phyloP scores from a whole-genome alignment of 306 rosid genomes.

The Acacia crassicarpa region DNA sequence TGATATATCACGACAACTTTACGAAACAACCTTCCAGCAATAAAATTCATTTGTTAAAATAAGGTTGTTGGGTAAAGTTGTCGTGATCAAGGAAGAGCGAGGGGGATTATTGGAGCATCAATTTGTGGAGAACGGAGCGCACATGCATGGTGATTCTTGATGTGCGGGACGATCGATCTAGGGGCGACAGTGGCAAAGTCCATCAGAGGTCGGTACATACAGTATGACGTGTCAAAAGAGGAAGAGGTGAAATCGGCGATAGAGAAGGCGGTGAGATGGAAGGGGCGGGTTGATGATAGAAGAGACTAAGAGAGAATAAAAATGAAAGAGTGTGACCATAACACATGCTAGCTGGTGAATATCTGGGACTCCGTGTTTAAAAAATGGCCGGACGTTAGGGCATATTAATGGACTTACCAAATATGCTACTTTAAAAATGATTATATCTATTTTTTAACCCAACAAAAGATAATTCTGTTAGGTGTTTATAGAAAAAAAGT shows the following conservation, averaged over 20 bases:
- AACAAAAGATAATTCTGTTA: too few relatives aligned
- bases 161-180: conserved; percentile 61
- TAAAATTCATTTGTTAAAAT: background rate
- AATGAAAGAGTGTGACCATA: too few relatives aligned
- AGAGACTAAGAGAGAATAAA: too few relatives aligned
- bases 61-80: conserved; percentile 62
- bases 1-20: conserved; percentile 73
- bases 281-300: conserved; percentile 51
- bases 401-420: too few relatives aligned
- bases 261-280: conserved; percentile 59
- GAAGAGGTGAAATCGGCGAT: conserved; percentile 64
- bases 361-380: too few relatives aligned
- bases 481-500: too few relatives aligned
- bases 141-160: conserved; percentile 68
- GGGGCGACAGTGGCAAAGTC: conserved; percentile 51
- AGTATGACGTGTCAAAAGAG: conserved; percentile 72
- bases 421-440: too few relatives aligned
- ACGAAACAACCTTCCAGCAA: conserved; percentile 39
- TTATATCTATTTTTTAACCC: too few relatives aligned
- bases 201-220: conserved; percentile 62
- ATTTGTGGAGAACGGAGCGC: conserved; percentile 60
- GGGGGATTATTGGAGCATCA: conserved; percentile 85
- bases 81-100: conserved; percentile 73
- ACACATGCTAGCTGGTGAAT: too few relatives aligned
- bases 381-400: too few relatives aligned